Percentiles rank a stretch among this genome's conserved stretches.
Conservation (phyloP, 1,284 basidiomycete genomes). For the Leccinum subrobustum region DNA sequence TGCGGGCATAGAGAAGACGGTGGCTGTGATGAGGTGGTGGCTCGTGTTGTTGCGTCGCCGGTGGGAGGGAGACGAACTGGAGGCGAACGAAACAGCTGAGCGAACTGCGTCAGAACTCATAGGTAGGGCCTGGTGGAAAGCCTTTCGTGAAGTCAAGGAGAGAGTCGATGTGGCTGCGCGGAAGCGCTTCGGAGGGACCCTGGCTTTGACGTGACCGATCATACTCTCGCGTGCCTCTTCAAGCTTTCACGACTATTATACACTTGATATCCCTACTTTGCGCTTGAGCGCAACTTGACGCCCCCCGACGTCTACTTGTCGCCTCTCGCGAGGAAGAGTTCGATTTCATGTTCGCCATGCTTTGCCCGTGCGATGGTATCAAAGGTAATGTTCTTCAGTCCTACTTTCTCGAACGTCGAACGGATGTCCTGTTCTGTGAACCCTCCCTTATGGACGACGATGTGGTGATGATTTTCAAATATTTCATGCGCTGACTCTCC, state of each 20-base stretch:
- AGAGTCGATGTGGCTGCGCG: constrained; percentile 60
- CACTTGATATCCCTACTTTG: neutral
- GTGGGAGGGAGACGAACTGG: constrained; percentile 49
- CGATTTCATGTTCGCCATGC: constrained; percentile 35
- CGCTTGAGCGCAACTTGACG: neutral
- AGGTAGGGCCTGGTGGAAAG: constrained; percentile 73
- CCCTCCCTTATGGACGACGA: constrained; percentile 55
- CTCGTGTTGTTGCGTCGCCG: constrained; percentile 57
- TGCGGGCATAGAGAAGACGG: constrained; percentile 63
- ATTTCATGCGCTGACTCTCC: constrained; percentile 21
- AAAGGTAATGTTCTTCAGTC: constrained; percentile 43
- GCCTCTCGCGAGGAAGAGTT: constrained; percentile 54
- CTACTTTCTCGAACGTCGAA: constrained; percentile 46
- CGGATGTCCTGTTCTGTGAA: constrained; percentile 48
- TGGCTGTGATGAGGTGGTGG: constrained; percentile 80
- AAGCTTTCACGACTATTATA: constrained; percentile 2
- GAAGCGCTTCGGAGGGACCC: constrained; percentile 65
- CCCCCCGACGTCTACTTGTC: constrained; percentile 15
- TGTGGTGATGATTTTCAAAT: constrained; percentile 33
- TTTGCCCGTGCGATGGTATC: constrained; percentile 34
- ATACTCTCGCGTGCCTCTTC: neutral
- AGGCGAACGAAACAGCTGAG: constrained; percentile 32
- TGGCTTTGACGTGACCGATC: constrained; percentile 38
- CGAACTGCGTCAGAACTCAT: constrained; percentile 38
- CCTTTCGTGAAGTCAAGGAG: constrained; percentile 62